Evolutionary conservation across 2,329 filamentous ascomycete species (phyloP), one percentile per base, ranked within the genome.

Genomic region (Hysterium pulicare): DNA sequence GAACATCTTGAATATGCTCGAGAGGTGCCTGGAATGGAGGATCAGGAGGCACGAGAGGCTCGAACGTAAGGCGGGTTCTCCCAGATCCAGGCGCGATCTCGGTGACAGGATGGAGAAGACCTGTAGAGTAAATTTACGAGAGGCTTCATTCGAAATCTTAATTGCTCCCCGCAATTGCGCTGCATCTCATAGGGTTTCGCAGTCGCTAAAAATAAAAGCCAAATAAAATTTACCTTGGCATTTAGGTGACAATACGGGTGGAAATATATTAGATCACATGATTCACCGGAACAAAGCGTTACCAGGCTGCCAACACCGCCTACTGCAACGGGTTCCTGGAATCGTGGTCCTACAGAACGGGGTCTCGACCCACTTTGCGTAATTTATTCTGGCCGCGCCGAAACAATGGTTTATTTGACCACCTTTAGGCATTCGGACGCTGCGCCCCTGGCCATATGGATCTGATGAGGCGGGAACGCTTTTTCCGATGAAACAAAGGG

Each of bases 41-140:
- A n/a, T n/a, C n/a, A n/a, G n/a, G n/a, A n/a, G n/a, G n/a, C n/a
- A n/a, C n/a, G n/a, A n/a, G n/a, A n/a, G n/a, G n/a, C n/a, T n/a
- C n/a, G n/a, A 28, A 9, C 32, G 22, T 28, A 16, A 33, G 37
- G 48, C 39, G 42, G 39, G 37, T 28, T 28, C 13, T 28, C 24
- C 13, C 24, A 28, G 24, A 13, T 42, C 44, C 34, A 35, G 35
- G 32, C 33, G 38, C 38, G 36, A 41, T 42, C 44, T 47, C 45
- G 48, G 42, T n/a, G n/a, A n/a, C 40, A 40, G 36, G 38, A 28
- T 45, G 46, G 46, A 38, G 34, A 41, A 49, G 51, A 36, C 41
- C 49, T 53, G 57, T 33, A 59, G 57, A 59, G 46, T 26, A 35
- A 50, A 61, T 13, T 16, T 61, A 62, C 59, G 59, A 59, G 58